Conservation (phyloP, 768 basidiomycete species). For the Albatrellus ellisii region DNA sequence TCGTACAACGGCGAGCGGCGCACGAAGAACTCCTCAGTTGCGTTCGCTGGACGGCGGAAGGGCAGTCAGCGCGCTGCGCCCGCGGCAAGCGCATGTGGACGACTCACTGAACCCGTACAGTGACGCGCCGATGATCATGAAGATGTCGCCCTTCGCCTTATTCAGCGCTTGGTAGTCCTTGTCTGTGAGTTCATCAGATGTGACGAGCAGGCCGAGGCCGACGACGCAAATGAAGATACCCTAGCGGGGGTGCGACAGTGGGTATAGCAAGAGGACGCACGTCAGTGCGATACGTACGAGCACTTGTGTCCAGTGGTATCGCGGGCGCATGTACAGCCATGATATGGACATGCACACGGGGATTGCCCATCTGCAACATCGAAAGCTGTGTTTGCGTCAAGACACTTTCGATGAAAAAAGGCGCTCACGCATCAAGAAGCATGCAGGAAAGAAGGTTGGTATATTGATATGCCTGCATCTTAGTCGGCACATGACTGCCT, state of each 20-base stretch:
- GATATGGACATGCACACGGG: slow-evolving; percentile 76
- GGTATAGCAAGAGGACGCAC: neutral
- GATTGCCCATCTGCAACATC: slow-evolving; percentile 60
- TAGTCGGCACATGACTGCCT: slow-evolving; percentile 1
- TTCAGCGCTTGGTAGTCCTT: slow-evolving; percentile 57
- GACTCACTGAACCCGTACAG: slow-evolving; percentile 76
- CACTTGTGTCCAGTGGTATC: slow-evolving; percentile 76
- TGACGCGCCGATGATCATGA: slow-evolving; percentile 79
- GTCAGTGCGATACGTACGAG: slow-evolving; percentile 32
- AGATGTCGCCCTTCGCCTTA: slow-evolving; percentile 69
- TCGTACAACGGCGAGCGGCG: slow-evolving; percentile 71
- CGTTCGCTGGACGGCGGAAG: slow-evolving; percentile 61
- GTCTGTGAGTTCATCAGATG: slow-evolving; percentile 62
- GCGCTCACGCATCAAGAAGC: slow-evolving; percentile 73
- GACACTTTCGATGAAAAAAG: neutral
- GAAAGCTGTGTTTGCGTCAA: neutral
- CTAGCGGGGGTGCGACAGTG: slow-evolving; percentile 20
- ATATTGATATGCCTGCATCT: slow-evolving; percentile 60
- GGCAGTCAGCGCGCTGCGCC: neutral
- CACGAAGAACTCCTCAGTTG: slow-evolving; percentile 82
- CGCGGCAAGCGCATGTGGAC: neutral
- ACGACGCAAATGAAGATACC: slow-evolving; percentile 61
- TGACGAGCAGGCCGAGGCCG: slow-evolving; percentile 71
- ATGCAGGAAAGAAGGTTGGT: slow-evolving; percentile 82
- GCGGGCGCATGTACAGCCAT: slow-evolving; percentile 71